Evolutionary conservation across 208 protist species (phyloP).

Genomic region (Porcisia hertigi): DNA sequence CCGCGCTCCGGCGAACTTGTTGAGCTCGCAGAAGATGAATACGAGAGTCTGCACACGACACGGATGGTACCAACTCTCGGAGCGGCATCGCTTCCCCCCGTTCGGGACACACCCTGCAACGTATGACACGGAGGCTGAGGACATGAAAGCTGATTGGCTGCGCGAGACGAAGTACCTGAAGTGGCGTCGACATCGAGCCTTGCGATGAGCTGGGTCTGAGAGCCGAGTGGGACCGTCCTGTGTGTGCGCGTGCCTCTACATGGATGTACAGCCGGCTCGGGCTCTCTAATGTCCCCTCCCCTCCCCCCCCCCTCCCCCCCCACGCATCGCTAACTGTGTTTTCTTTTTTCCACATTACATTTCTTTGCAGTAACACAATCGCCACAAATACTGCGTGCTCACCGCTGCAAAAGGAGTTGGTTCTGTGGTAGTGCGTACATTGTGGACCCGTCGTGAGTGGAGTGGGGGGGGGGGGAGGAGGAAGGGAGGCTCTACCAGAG

Average conservation of each 20-base stretch:
- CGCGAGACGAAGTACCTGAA: constrained; percentile 22
- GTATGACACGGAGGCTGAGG: neutral
- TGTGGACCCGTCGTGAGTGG: neutral
- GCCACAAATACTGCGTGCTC: neutral
- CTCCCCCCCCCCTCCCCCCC: too few species aligned
- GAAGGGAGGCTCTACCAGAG: neutral
- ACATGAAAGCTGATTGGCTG: constrained; percentile 15
- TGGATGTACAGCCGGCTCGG: neutral
- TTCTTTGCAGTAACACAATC: neutral
- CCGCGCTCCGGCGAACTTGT: constrained; percentile 1
- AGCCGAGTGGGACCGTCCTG: neutral
- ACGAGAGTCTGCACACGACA: constrained; percentile 10
- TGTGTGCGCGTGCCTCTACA: neutral
- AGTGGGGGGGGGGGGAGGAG: neutral
- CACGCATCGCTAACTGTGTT: too few species aligned
- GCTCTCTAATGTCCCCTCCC: too few species aligned
- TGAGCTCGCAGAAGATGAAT: constrained; percentile 35
- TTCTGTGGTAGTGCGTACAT: neutral
- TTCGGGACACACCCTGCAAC: neutral
- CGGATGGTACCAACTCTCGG: neutral
- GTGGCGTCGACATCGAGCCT: constrained; percentile 12
- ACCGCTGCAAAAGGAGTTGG: neutral
- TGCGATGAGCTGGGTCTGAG: neutral
- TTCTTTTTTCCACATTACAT: too few species aligned
- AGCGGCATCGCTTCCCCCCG: neutral